Conservation (phyloP, 176 grass and related monocot genomes). For the Triticum timopheevii region DNA sequence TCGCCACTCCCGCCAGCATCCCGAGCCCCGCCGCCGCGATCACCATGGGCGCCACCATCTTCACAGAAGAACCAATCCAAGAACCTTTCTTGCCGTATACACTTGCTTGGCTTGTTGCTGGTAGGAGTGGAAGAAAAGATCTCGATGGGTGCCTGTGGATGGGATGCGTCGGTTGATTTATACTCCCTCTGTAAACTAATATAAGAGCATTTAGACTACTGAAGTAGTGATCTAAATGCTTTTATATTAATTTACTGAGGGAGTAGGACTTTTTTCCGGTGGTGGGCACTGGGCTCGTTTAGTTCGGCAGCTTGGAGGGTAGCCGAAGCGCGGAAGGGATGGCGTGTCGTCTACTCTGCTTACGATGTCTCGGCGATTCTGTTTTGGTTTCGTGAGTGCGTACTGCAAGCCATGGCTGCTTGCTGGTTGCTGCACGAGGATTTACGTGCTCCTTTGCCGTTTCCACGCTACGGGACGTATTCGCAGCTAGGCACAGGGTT, state of each 20-base stretch:
- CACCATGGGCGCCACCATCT: slow-evolving; percentile 58
- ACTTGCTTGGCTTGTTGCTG: too few relatives aligned
- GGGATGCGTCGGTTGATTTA: neutral
- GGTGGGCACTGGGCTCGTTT: neutral
- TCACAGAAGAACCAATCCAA: neutral
- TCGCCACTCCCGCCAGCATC: slow-evolving; percentile 70
- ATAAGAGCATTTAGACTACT: too few relatives aligned
- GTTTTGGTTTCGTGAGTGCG: neutral
- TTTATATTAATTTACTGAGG: too few relatives aligned
- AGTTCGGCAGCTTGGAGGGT: slow-evolving; percentile 2
- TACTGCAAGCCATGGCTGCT: neutral
- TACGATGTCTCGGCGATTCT: neutral
- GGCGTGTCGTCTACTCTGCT: slow-evolving; percentile 26
- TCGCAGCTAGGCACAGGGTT: neutral
- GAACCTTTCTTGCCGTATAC: neutral
- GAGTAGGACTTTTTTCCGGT: slow-evolving; percentile 33
- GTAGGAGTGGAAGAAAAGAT: too few relatives aligned
- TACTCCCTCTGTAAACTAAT: too few relatives aligned
- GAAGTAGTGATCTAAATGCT: too few relatives aligned
- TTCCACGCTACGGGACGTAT: neutral
- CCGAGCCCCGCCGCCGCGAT: slow-evolving; percentile 81
- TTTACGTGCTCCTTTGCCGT: neutral
- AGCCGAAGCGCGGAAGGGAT: slow-evolving; percentile 33
- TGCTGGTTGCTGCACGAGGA: too few relatives aligned
- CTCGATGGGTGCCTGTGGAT: too few relatives aligned